These are phyloP conservation scores for Quercus cerris DNA, from an alignment of 306 rosid genomes.

Conservation along the genomic window DNA sequence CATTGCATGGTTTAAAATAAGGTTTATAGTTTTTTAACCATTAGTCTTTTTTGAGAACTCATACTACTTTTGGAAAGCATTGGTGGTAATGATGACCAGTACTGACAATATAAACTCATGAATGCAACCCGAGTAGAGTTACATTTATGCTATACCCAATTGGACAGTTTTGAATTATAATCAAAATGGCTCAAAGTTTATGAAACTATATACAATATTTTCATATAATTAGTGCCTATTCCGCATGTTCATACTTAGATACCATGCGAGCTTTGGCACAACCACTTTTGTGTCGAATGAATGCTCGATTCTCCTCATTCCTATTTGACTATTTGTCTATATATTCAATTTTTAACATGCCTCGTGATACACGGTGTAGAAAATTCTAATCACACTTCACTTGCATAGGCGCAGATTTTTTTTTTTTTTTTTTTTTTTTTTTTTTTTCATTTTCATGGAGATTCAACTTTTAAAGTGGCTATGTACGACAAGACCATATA, in stretches of 20 bases:
- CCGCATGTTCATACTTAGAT: background rate
- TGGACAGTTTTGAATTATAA: background rate
- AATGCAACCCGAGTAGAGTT: background rate
- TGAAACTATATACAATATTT: background rate
- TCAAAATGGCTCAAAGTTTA: background rate
- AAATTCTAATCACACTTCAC: background rate
- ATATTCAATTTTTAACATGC: background rate
- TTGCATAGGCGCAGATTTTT: background rate
- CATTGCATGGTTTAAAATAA: no score
- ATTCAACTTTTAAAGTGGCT: background rate
- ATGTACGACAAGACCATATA: background rate
- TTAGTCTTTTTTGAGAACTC: background rate
- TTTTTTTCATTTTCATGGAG: background rate
- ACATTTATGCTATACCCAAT: background rate
- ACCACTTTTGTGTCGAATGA: background rate
- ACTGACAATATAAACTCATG: background rate
- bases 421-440: no score
- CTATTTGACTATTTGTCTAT: background rate
- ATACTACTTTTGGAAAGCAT: background rate
- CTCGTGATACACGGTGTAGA: background rate
- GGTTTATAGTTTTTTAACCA: no score
- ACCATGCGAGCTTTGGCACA: background rate
- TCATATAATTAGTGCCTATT: background rate
- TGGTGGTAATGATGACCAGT: background rate
- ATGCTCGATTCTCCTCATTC: background rate